Conservation (phyloP, 1,284 basidiomycete genomes). For the Ceratobasidium sp. region DNA sequence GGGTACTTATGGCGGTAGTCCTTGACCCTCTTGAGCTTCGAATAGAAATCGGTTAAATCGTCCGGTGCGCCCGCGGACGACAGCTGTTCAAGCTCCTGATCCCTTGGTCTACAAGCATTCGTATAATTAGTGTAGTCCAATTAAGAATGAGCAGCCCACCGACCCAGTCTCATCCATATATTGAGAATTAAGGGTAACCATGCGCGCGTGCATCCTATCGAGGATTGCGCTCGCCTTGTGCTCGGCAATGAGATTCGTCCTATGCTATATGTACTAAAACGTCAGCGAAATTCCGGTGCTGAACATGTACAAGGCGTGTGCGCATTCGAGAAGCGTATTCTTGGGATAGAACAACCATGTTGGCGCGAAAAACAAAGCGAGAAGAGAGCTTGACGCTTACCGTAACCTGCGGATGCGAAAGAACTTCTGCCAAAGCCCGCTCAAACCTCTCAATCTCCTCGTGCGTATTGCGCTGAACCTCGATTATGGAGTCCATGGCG, state of each 20-base stretch:
- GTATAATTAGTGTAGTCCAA: background rate
- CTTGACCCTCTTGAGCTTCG: slow-evolving; percentile 92
- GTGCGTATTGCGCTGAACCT: slow-evolving; percentile 92
- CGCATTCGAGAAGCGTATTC: slow-evolving; percentile 60
- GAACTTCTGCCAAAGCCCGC: slow-evolving; percentile 63
- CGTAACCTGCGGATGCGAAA: slow-evolving; percentile 58
- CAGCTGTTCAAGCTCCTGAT: slow-evolving; percentile 60
- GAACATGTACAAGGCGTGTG: slow-evolving; percentile 51
- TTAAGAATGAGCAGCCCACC: slow-evolving; percentile 44
- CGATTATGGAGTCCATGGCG: slow-evolving; percentile 90
- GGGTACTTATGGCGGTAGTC: slow-evolving; percentile 97
- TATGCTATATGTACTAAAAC: slow-evolving; percentile 54
- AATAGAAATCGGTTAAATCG: slow-evolving; percentile 94
- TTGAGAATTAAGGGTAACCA: slow-evolving; percentile 71
- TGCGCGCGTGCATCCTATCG: slow-evolving; percentile 81
- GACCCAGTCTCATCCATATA: slow-evolving; percentile 79
- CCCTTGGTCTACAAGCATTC: slow-evolving; percentile 51
- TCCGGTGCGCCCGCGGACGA: slow-evolving; percentile 64
- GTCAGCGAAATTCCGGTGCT: slow-evolving; percentile 26
- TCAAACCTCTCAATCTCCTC: slow-evolving; percentile 95
- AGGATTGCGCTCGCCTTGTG: slow-evolving; percentile 90
- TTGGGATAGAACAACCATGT: slow-evolving; percentile 36
- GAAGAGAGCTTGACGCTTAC: slow-evolving; percentile 47
- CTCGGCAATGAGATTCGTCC: slow-evolving; percentile 76
- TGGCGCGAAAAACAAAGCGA: slow-evolving; percentile 10